Evolutionary conservation across 805 yeast species (phyloP).

Genomic region (Millerozyma acaciae): DNA sequence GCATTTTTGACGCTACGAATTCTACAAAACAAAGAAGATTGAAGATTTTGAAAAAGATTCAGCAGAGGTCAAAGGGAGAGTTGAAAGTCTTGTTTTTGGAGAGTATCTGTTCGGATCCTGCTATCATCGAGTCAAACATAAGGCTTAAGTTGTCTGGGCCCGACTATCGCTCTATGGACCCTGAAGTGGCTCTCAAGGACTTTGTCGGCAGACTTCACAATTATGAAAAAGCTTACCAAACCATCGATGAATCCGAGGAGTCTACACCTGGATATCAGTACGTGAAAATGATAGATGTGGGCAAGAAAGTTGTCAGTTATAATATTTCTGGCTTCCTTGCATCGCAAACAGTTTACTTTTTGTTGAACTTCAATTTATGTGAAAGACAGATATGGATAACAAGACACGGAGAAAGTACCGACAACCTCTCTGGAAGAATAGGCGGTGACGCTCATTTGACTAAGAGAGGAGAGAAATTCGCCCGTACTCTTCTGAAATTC

Average conservation of each 20-base stretch:
- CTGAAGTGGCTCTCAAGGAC: conserved; percentile 71
- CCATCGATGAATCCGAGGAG: conserved; percentile 79
- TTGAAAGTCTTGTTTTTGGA: conserved; percentile 82
- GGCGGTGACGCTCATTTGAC: conserved; percentile 91
- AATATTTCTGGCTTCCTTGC: conserved; percentile 85
- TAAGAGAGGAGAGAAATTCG: conserved; percentile 69
- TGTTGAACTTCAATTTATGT: conserved; percentile 80
- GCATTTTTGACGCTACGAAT: conserved; percentile 85
- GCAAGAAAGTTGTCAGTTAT: conserved; percentile 88
- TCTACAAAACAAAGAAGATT: conserved; percentile 64
- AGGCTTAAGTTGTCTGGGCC: conserved; percentile 88
- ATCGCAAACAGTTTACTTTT: conserved; percentile 87
- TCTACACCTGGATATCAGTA: conserved; percentile 69
- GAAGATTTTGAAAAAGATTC: conserved; percentile 54
- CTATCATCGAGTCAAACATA: conserved; percentile 77
- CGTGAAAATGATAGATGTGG: conserved; percentile 94
- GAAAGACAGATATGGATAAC: conserved; percentile 94
- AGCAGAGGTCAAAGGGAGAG: conserved; percentile 52
- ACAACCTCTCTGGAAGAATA: conserved; percentile 78
- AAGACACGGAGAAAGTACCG: conserved; percentile 89
- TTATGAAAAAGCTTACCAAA: conserved; percentile 86
- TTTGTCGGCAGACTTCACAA: conserved; percentile 76
- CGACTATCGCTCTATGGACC: conserved; percentile 84
- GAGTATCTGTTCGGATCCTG: conserved; percentile 78
- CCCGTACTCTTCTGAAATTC: conserved; percentile 69